phyloP scores from a whole-genome alignment of 306 rosid species.

The Albizia julibrissin region DNA sequence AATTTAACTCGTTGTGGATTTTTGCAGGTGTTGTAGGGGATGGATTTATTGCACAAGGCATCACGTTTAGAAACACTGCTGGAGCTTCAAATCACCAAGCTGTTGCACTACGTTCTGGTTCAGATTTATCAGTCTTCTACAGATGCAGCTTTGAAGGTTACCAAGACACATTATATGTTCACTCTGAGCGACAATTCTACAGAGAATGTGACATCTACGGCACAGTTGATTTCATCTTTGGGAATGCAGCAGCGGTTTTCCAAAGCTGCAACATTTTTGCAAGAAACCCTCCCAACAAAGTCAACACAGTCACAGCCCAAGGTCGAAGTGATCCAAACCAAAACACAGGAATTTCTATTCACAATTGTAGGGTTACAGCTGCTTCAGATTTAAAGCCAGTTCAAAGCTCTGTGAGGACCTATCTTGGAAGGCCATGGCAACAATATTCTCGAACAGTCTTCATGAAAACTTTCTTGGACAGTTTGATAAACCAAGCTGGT shows the following conservation, averaged over 20 bases:
- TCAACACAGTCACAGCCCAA: slow-evolving; percentile 64
- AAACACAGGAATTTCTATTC: slow-evolving; percentile 71
- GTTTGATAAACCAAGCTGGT: slow-evolving; percentile 49
- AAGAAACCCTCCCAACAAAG: slow-evolving; percentile 51
- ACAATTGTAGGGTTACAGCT: slow-evolving; percentile 38
- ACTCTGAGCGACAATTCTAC: slow-evolving; percentile 65
- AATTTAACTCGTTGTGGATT: not conserved
- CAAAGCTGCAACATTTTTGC: slow-evolving; percentile 63
- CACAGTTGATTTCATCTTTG: slow-evolving; percentile 41
- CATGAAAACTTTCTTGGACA: slow-evolving; percentile 49
- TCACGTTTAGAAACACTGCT: slow-evolving; percentile 64
- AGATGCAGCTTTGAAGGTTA: slow-evolving; percentile 70
- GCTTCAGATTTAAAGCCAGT: slow-evolving; percentile 38
- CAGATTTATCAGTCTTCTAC: slow-evolving; percentile 63
- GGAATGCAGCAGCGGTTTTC: slow-evolving; percentile 49
- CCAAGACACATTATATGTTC: slow-evolving; percentile 71
- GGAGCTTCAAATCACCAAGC: slow-evolving; percentile 61
- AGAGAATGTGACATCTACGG: slow-evolving; percentile 39
- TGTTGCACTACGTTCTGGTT: slow-evolving; percentile 64
- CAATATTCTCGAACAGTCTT: slow-evolving; percentile 48
- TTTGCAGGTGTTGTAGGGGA: slow-evolving; percentile 57
- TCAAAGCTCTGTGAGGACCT: slow-evolving; percentile 39
- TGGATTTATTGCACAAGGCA: slow-evolving; percentile 55
- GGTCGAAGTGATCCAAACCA: slow-evolving; percentile 67
- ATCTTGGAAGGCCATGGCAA: slow-evolving; percentile 59